These are phyloP conservation scores for Ophiostoma pallidulum DNA, from an alignment of 2,329 filamentous ascomycete genomes.

Conservation along the genomic window DNA sequence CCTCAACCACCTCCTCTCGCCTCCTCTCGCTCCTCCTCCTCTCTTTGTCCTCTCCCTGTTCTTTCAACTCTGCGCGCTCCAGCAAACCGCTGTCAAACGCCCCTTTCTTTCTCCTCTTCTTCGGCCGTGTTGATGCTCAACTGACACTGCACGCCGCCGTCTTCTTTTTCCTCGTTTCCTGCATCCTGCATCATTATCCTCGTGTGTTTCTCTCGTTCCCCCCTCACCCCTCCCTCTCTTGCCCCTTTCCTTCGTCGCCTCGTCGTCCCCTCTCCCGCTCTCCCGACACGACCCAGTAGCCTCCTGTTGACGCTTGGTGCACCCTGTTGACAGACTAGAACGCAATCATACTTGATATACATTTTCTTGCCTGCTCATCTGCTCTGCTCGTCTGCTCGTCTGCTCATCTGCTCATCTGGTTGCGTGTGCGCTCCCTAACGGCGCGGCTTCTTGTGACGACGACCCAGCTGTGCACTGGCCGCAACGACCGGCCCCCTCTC, in stretches of 20 bases:
- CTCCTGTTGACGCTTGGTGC: constrained; percentile 6
- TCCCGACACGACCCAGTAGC: constrained; percentile 1
- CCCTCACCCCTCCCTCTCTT: not conserved
- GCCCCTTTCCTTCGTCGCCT: not conserved
- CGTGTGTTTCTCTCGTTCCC: too few species aligned
- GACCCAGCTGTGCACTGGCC: too few species aligned
- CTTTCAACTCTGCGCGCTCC: too few species aligned
- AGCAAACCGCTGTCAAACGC: too few species aligned
- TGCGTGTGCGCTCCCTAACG: constrained; percentile 1
- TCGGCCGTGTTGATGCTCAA: not conserved
- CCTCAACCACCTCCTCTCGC: not conserved
- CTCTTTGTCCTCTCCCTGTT: not conserved
- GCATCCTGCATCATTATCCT: too few species aligned
- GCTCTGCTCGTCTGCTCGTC: too few species aligned
- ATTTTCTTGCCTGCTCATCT: constrained; percentile 1
- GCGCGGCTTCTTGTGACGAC: constrained; percentile 1
- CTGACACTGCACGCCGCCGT: not conserved
- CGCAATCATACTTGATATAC: not conserved
- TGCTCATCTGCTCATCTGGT: constrained; percentile 1
- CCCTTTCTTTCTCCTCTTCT: too few species aligned
- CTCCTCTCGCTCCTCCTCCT: not conserved
- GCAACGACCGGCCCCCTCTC: too few species aligned
- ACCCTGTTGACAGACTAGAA: not conserved
- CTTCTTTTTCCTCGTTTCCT: not conserved
- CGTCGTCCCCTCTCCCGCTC: not conserved